These are phyloP conservation scores for Hypericum androsaemum DNA, from an alignment of 345 rosid species.

Conservation along the genomic window DNA sequence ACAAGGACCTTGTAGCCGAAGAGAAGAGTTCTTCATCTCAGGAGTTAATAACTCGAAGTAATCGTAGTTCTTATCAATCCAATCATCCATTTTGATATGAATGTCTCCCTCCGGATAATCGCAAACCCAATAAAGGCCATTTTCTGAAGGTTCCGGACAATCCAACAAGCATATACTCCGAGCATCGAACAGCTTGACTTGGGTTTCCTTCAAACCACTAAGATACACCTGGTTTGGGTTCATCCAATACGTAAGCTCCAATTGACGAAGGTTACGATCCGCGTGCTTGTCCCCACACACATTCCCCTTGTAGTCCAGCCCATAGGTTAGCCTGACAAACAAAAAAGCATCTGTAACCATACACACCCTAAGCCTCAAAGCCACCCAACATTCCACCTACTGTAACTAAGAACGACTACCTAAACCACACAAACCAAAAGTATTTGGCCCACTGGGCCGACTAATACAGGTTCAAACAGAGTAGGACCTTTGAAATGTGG, in stretches of 20 bases:
- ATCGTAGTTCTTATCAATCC: conserved; percentile 85
- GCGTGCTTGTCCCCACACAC: conserved; percentile 83
- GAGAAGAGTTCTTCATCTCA: conserved; percentile 84
- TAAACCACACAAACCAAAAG: too few species aligned
- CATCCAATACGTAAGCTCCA: conserved; percentile 82
- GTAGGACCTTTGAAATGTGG: too few species aligned
- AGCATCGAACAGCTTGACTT: conserved; percentile 60
- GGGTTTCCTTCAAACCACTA: conserved; percentile 75
- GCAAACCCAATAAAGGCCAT: conserved; percentile 85
- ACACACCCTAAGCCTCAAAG: too few species aligned
- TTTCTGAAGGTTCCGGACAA: conserved; percentile 73
- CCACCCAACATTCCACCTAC: too few species aligned
- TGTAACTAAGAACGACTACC: too few species aligned
- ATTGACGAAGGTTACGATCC: conserved; percentile 56
- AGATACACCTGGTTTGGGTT: conserved; percentile 95
- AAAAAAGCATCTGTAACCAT: too few species aligned
- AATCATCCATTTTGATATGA: conserved; percentile 59
- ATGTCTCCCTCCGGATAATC: conserved; percentile 98
- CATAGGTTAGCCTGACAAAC: conserved; percentile 68
- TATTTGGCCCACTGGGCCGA: too few species aligned
- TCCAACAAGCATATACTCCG: conserved; percentile 85
- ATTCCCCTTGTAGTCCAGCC: conserved; percentile 94
- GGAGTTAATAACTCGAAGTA: conserved; percentile 87
- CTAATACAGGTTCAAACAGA: too few species aligned
- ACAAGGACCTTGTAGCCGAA: conserved; percentile 96